Base-by-base conservation (phyloP, 2,329 filamentous ascomycete species). In the Coniella vitis region DNA sequence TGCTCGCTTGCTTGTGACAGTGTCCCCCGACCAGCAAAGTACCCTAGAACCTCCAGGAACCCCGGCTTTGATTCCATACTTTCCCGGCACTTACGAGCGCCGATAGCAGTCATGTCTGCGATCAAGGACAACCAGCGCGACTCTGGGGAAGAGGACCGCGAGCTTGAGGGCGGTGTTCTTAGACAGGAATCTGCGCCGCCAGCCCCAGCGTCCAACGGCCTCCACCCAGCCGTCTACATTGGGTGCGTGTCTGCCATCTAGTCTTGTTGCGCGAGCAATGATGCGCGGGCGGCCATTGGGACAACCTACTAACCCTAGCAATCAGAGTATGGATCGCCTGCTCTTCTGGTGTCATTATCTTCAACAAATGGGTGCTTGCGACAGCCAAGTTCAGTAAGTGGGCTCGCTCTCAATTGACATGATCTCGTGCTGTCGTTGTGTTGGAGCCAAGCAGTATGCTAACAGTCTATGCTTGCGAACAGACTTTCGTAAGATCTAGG, bases 331-430 rank as follows among this genome's bases (percentile, higher is more conserved):
- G 90, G 90, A 95, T 96, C 62, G 74, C 83, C 52, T 77, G 94
- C 65, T 91, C 86, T 61, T 93, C 88, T 44, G 86, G 83, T 61
- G 88, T 95, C 63, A 95, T 95, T 65, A 75, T 95, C 55, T 95
- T 95, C 83, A 95, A 96, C 81, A 96, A 96, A 78, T 93, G 87
- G 80, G 87, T 95, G 60, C 76, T 95, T 54, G 83, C 90, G 62
- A 88, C 83, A 39, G 76, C 83, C 56, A 78, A 86, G 57, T 94
- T 94, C 72, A 50, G 51, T 53, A 45, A 47, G 51, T 47, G 12
- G 10, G 2, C n/a, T 31, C 20, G 10, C 22, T n/a, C 22, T 3
- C 29, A 25, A 25, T 29, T 36, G 41, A 16, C 29, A n/a, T n/a
- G n/a, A n/a, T n/a, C n/a, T n/a, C n/a, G n/a, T n/a, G n/a, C n/a